phyloP scores from a whole-genome alignment of 1,139 yeast species.

The Debaryomycetaceae sp. region DNA sequence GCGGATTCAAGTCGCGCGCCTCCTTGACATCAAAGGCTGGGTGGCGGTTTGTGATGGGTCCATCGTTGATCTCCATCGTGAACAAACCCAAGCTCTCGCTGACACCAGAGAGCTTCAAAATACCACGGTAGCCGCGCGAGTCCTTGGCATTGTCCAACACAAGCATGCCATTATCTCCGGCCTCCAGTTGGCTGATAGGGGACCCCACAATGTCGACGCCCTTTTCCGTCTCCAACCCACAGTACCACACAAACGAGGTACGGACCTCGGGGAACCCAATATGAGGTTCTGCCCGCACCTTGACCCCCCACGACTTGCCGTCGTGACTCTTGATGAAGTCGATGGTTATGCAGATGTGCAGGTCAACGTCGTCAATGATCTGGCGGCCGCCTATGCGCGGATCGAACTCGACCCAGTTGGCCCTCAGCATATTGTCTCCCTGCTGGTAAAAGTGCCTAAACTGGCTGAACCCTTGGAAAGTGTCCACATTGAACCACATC shows the following conservation, averaged over 20 bases:
- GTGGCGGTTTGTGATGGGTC: conserved; percentile 40
- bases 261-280: conserved; percentile 43
- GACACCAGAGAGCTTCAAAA: conserved; percentile 46
- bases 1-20: conserved; percentile 45
- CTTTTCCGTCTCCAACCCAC: conserved; percentile 63
- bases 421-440: conserved; percentile 63
- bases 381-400: conserved; percentile 87
- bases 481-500: conserved; percentile 81
- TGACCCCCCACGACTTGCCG: conserved; percentile 75
- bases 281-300: conserved; percentile 60
- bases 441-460: conserved; percentile 83
- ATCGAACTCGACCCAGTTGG: conserved; percentile 85
- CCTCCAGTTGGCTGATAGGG: conserved; percentile 13
- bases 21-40: conserved; percentile 26
- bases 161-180: conserved; percentile 26
- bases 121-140: conserved; percentile 28
- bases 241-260: conserved; percentile 72
- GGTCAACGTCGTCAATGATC: conserved; percentile 61
- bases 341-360: conserved; percentile 58
- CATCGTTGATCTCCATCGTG: conserved; percentile 45
- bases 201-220: conserved; percentile 2
- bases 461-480: conserved; percentile 49
- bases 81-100: conserved; percentile 56
- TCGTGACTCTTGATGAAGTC: conserved; percentile 73
- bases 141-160: conserved; percentile 23